phyloP scores from a whole-genome alignment of 2,329 filamentous ascomycete genomes.

The Iodosphaeria phyllophila region DNA sequence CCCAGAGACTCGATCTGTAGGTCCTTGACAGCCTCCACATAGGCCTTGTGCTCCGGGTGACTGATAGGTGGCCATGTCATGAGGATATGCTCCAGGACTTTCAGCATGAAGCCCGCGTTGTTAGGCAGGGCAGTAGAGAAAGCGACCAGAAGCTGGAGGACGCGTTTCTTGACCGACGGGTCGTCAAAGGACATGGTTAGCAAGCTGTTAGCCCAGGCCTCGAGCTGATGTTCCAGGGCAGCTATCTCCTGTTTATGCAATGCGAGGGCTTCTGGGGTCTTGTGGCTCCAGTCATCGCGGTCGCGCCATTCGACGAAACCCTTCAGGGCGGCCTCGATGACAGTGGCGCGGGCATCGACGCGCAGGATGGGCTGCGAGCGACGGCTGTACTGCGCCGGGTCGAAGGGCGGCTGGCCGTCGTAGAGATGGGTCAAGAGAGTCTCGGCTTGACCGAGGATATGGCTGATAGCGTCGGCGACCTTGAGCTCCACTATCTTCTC shows the following conservation, averaged over 20 bases:
- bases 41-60: constrained; percentile 49
- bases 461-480: constrained; percentile 66
- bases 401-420: constrained; percentile 46
- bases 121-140: constrained; percentile 69
- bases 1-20: constrained; percentile 70
- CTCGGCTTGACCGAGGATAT: constrained; percentile 70
- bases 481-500: constrained; percentile 71
- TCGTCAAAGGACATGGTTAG: constrained; percentile 59
- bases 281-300: constrained; percentile 13
- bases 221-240: constrained; percentile 42
- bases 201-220: constrained; percentile 56
- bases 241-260: constrained; percentile 36
- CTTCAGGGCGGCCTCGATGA: constrained; percentile 75
- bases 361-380: constrained; percentile 54
- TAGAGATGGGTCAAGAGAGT: constrained; percentile 59
- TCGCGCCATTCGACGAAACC: constrained; percentile 67
- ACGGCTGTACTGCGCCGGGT: constrained; percentile 46
- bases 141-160: constrained; percentile 66
- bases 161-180: constrained; percentile 64
- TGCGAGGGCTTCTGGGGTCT: no score
- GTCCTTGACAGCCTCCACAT: constrained; percentile 79
- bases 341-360: constrained; percentile 76
- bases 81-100: constrained; percentile 79
- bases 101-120: constrained; percentile 66
- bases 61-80: constrained; percentile 64